phyloP scores from a whole-genome alignment of 805 yeast species.

The Priceomyces haplophilus region DNA sequence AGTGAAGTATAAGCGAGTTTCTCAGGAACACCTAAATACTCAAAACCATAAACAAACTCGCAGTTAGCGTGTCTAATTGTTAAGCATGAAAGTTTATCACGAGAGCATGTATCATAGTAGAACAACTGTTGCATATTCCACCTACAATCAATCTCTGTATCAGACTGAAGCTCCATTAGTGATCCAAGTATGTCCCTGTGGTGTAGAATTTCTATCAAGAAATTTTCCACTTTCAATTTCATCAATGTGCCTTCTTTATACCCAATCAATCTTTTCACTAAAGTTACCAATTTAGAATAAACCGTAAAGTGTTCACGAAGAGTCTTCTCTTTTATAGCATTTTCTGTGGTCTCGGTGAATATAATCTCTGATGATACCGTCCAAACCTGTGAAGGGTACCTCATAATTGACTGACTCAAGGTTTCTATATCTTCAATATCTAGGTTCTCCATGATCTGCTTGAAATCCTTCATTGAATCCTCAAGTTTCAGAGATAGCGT shows the following conservation, averaged over 20 bases:
- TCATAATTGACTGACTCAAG: conserved; percentile 29
- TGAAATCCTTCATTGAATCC: neutral
- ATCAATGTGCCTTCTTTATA: conserved; percentile 21
- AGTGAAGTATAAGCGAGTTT: conserved; percentile 76
- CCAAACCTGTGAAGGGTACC: conserved; percentile 54
- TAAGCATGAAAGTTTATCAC: conserved; percentile 34
- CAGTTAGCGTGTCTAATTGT: conserved; percentile 52
- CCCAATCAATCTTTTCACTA: conserved; percentile 25
- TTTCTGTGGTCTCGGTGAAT: conserved; percentile 51
- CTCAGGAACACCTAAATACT: conserved; percentile 73
- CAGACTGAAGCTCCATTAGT: conserved; percentile 11
- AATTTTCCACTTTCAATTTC: conserved; percentile 50
- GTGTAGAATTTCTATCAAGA: conserved; percentile 68
- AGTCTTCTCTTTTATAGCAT: conserved; percentile 10
- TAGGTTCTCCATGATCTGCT: neutral
- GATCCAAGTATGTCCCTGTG: conserved; percentile 41
- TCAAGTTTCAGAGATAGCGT: conserved; percentile 39
- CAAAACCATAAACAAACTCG: conserved; percentile 66
- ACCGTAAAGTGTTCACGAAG: conserved; percentile 4
- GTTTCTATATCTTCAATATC: neutral
- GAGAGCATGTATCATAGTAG: conserved; percentile 24
- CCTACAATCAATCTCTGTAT: conserved; percentile 16
- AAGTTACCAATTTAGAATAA: conserved; percentile 11
- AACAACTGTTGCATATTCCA: conserved; percentile 59
- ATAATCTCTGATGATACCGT: conserved; percentile 53